phyloP scores from a whole-genome alignment of 2,329 filamentous ascomycete species.

The Nakataea oryzae region DNA sequence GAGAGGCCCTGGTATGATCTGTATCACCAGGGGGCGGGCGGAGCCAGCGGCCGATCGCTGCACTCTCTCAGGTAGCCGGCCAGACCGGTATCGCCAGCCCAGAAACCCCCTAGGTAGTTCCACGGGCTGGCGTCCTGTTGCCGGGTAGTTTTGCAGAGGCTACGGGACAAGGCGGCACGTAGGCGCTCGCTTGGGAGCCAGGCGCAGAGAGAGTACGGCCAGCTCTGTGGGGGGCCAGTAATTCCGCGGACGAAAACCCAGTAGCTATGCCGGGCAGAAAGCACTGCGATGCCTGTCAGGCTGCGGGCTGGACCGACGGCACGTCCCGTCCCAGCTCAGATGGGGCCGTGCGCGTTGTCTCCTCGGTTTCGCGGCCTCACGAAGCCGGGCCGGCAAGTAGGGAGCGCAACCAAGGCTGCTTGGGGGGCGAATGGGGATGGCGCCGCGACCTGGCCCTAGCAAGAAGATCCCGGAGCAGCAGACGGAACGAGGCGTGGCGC shows the following conservation, averaged over 20 bases:
- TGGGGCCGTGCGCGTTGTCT: no score
- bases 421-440: neutral
- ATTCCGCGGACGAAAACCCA: no score
- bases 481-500: no score
- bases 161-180: no score
- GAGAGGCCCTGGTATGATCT: neutral
- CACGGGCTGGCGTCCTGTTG: no score
- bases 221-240: neutral
- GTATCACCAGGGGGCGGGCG: neutral
- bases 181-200: no score
- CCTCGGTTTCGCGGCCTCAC: neutral
- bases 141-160: neutral
- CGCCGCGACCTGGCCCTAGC: neutral
- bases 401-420: neutral
- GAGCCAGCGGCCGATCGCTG: neutral
- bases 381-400: neutral
- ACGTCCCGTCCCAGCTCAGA: neutral
- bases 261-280: no score
- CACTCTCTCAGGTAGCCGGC: neutral
- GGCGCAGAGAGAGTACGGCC: no score
- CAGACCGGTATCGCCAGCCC: neutral
- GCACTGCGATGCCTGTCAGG: neutral
- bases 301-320: neutral
- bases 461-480: neutral
- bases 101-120: neutral